These are phyloP conservation scores for Cyanodermella asteris DNA, from an alignment of 2,329 filamentous ascomycete species.

Conservation along the genomic window DNA sequence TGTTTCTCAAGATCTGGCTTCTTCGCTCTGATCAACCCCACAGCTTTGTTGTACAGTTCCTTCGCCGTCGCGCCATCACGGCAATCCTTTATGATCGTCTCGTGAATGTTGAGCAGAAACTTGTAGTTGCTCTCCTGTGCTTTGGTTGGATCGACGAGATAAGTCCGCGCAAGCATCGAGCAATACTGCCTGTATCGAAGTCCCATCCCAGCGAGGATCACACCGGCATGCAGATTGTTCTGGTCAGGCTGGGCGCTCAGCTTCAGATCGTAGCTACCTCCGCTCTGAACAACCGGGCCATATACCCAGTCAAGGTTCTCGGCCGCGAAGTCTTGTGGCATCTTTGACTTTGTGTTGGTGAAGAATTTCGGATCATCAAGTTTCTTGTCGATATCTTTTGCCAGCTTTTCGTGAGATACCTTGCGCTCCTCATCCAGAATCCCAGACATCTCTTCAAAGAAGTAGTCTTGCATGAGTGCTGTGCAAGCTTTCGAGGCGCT, in stretches of 20 bases:
- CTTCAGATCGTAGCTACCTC: slow-evolving; percentile 81
- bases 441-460: slow-evolving; percentile 93
- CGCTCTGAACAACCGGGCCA: slow-evolving; percentile 78
- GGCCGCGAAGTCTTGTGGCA: slow-evolving; percentile 71
- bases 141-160: slow-evolving; percentile 92
- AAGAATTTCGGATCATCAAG: slow-evolving; percentile 90
- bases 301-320: slow-evolving; percentile 86
- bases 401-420: slow-evolving; percentile 68
- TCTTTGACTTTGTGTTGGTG: slow-evolving; percentile 54
- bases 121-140: slow-evolving; percentile 89
- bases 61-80: slow-evolving; percentile 69
- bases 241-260: slow-evolving; percentile 59
- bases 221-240: slow-evolving; percentile 68
- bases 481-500: slow-evolving; percentile 87
- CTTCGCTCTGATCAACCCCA: slow-evolving; percentile 61
- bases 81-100: slow-evolving; percentile 73
- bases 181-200: slow-evolving; percentile 92
- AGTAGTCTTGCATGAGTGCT: slow-evolving; percentile 85
- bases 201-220: slow-evolving; percentile 81
- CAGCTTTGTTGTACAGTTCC: slow-evolving; percentile 77
- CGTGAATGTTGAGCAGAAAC: slow-evolving; percentile 63
- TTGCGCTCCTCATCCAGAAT: slow-evolving; percentile 94
- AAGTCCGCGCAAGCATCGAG: slow-evolving; percentile 78
- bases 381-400: slow-evolving; percentile 75
- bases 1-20: slow-evolving; percentile 91